Evolutionary conservation across 352 stramenopile species (phyloP), one percentile per base, ranked within the genome.

Genomic region (Pythium biforme): DNA sequence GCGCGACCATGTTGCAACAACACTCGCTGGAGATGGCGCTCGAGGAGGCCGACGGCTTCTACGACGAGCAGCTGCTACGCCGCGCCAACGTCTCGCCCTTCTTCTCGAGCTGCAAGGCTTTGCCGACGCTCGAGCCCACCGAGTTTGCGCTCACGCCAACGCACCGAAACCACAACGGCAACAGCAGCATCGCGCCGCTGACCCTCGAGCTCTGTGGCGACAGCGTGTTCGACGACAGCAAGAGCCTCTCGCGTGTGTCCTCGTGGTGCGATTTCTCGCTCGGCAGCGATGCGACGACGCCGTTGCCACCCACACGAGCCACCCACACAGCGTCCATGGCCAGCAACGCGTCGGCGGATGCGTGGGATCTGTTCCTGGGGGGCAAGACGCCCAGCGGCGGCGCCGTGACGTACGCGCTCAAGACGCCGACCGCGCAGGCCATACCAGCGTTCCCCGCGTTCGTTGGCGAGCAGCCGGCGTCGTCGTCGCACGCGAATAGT

Each of bases 41-140:
- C 43, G 67, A 83, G 55, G 65, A 75, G 23, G 61, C 72, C n/a
- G 73, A 84, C 33, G 45, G 66, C 46, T 37, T 49, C 34, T 47
- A 59, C 12, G 60, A 74, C 31, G 66, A 73, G 23, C 67, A 69
- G 50, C 68, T 73, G 33, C 54, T 73, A 3, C 68, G 50, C 39
- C 55, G 55, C 56, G 67, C 65, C 29, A 75, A 74, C 39, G 58
- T 73, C 1, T 84, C 76, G 55, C 70, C 75, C 2, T 74, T 77
- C 55, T 68, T 81, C 46, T 69, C 67, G 23, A 71, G 69, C 59
- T 56, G 55, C 19, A 68, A 59, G n/a, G 43, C 37, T 7, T 12
- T 39, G 17, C 39, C 39, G 39, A 45, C 39, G 4, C 29, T 27
- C 41, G 34, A 71, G 31, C 31, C 31, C 8, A 37, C 7, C 8